Conservation (phyloP, 1,284 basidiomycete genomes). For the Rhodofomes roseus region DNA sequence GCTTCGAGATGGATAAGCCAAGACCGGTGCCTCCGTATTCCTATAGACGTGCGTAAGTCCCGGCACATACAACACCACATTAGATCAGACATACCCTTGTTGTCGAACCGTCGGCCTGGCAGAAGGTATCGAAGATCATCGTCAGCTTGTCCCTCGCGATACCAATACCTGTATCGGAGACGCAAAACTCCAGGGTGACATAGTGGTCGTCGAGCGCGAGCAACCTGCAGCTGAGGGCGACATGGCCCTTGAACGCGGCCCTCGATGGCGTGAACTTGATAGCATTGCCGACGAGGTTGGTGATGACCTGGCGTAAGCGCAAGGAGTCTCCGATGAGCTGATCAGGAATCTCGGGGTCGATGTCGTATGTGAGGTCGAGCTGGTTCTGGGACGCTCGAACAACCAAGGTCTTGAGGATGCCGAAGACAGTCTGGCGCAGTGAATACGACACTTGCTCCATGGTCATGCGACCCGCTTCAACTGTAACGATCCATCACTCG, state of each 20-base stretch:
- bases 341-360: constrained; percentile 95
- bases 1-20: constrained; percentile 93
- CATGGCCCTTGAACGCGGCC: constrained; percentile 79
- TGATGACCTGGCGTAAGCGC: constrained; percentile 89
- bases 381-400: constrained; percentile 98
- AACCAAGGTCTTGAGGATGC: constrained; percentile 96
- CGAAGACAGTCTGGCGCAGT: constrained; percentile 95
- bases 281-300: constrained; percentile 92
- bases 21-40: constrained; percentile 99
- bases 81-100: constrained; percentile 53
- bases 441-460: constrained; percentile 99
- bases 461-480: constrained; percentile 98
- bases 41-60: constrained; percentile 30
- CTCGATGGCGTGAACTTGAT: constrained; percentile 93
- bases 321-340: constrained; percentile 97
- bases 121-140: constrained; percentile 99
- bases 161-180: constrained; percentile 97
- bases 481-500: constrained; percentile 36
- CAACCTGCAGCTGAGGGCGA: constrained; percentile 85
- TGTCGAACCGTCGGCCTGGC: constrained; percentile 95
- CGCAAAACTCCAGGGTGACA: constrained; percentile 95
- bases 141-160: constrained; percentile 99
- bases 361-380: constrained; percentile 94
- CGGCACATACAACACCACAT: neutral
- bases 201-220: constrained; percentile 72